phyloP scores from a whole-genome alignment of 176 grass and related monocot genomes.

The Oryza coarctata region DNA sequence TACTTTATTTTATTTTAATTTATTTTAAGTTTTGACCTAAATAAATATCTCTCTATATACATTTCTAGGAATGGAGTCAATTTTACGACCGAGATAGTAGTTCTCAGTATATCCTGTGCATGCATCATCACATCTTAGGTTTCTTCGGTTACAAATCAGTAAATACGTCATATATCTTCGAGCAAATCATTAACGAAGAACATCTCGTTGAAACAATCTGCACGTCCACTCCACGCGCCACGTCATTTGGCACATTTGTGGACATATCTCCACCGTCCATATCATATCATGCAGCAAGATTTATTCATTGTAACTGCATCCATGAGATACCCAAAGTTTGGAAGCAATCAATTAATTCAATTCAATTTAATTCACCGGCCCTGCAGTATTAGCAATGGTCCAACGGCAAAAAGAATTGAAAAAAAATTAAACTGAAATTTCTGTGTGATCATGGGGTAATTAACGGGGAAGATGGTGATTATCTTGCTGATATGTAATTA shows the following conservation, averaged over 20 bases:
- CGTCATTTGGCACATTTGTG: neutral
- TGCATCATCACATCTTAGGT: neutral
- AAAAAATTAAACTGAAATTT: neutral
- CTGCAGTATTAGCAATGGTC: too few species aligned
- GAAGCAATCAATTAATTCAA: neutral
- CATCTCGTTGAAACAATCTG: neutral
- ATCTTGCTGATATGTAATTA: conserved; percentile 5
- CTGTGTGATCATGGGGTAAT: neutral
- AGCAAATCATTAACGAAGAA: neutral
- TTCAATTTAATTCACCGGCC: neutral
- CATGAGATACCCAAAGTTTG: neutral
- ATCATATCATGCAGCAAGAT: neutral
- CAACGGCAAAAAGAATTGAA: too few species aligned
- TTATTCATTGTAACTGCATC: neutral
- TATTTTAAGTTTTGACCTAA: too few species aligned
- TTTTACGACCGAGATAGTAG: neutral
- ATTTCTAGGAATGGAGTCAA: too few species aligned
- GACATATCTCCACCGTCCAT: neutral
- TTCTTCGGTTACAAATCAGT: neutral
- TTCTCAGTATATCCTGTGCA: neutral
- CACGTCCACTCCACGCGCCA: neutral
- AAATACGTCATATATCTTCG: neutral
- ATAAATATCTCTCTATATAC: too few species aligned
- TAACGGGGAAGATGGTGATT: neutral
- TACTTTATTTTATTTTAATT: too few species aligned